phyloP scores from a whole-genome alignment of 2,329 filamentous ascomycete genomes.

The Pseudogymnoascus sp. region DNA sequence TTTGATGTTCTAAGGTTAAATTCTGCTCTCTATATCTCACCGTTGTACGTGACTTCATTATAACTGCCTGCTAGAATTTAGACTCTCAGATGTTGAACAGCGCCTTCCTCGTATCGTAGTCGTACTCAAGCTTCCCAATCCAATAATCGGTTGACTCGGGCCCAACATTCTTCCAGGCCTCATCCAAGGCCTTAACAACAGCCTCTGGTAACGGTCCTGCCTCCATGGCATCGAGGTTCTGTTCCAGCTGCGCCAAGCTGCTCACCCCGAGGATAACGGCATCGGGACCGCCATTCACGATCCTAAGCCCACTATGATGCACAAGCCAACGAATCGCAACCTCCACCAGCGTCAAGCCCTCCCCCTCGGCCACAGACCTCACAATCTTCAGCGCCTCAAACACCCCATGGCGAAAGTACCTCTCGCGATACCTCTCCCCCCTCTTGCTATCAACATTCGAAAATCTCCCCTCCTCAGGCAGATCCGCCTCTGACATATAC shows the following conservation, averaged over 20 bases:
- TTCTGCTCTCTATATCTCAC: background rate
- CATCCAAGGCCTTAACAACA: conserved; percentile 52
- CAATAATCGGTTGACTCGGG: conserved; percentile 29
- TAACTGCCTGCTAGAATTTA: background rate
- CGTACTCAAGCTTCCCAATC: conserved; percentile 15
- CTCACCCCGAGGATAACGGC: conserved; percentile 36
- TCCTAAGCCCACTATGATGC: conserved; percentile 50
- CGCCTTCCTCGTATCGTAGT: conserved; percentile 23
- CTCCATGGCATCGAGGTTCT: conserved; percentile 36
- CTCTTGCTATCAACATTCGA: conserved; percentile 37
- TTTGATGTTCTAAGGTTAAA: background rate
- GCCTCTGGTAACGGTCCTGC: conserved; percentile 54
- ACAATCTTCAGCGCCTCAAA: conserved; percentile 53
- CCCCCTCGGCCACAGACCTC: conserved; percentile 50
- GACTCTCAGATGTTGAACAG: conserved; percentile 15
- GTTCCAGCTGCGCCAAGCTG: conserved; percentile 32
- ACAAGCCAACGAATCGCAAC: conserved; percentile 50
- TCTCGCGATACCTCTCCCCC: conserved; percentile 45
- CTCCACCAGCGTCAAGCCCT: conserved; percentile 51
- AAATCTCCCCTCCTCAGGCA: conserved; percentile 62
- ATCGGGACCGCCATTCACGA: conserved; percentile 36
- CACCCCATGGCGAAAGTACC: conserved; percentile 55
- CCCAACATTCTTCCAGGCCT: conserved; percentile 54
- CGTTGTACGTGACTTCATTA: background rate
- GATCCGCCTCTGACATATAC: conserved; percentile 30